A percentile compares a stretch with the other conserved stretches of the same genome.
Conservation (phyloP, 129 eudicot species). For the Artemisia argyi region DNA sequence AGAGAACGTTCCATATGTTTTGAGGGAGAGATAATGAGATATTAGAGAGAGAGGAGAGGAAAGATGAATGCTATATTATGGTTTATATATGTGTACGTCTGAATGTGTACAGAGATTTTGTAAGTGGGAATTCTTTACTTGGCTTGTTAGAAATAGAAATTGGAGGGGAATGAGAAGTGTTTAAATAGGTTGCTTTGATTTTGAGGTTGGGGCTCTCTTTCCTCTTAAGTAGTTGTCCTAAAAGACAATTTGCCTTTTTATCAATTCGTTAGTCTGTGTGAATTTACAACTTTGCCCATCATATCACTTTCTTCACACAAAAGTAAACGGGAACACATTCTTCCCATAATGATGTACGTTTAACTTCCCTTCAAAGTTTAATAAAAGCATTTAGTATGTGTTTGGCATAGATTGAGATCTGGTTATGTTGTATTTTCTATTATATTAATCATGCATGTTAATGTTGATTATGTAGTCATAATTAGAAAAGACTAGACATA, state of each 20-base stretch:
- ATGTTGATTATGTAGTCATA: not conserved
- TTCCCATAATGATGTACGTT: not conserved
- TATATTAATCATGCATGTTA: too few species aligned
- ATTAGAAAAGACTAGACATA: not conserved
- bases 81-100: conserved; percentile 15
- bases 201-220: conserved; percentile 37
- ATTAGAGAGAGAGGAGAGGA: conserved; percentile 15
- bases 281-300: conserved; percentile 9
- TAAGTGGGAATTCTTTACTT: conserved; percentile 43
- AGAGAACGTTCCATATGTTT: conserved; percentile 33
- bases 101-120: conserved; percentile 1
- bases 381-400: not conserved
- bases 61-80: conserved; percentile 15
- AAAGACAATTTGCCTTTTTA: conserved; percentile 33
- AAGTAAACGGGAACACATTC: conserved; percentile 24
- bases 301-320: conserved; percentile 28
- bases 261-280: conserved; percentile 2
- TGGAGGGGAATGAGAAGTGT: conserved; percentile 25
- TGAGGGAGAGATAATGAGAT: conserved; percentile 13
- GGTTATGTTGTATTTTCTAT: not conserved
- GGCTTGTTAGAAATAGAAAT: conserved; percentile 34
- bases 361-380: not conserved
- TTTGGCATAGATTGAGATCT: not conserved
- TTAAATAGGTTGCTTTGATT: conserved; percentile 18
- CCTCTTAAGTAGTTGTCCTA: conserved; percentile 37